Base-by-base conservation (phyloP, 2,329 filamentous ascomycete species). In the Talaromyces sp. region DNA sequence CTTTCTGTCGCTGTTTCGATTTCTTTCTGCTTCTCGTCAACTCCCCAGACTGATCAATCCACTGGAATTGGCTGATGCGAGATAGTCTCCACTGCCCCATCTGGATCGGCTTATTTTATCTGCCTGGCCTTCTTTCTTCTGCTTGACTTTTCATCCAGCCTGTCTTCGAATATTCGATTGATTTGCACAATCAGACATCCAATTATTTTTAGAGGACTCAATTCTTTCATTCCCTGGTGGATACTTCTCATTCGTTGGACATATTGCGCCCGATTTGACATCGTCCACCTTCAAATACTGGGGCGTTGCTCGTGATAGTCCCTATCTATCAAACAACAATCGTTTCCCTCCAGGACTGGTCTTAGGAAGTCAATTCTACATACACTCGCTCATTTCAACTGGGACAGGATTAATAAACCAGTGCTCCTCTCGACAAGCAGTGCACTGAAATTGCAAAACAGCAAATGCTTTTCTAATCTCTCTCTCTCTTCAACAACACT, bases 171-270 rank as follows among this genome's bases (percentile, higher is more conserved):
- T 5, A 31, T 48, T 43, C 25, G 21, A 19, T 35, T 35, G 33
- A 19, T 5, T 35, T 48, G 25, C 25, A 28, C 28, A 6, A 33
- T 28, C 45, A 33, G 28, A 35, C n/a, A 48, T 48, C 6, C n/a
- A 19, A 19, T 33, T 48, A 21, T 33, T 48, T 35, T 33, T 46
- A 46, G 28, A 48, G 19, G 45, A 13, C 28, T 35, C 50, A 22
- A 28, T 62, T 60, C 53, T 55, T 62, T 58, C 48, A 50, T 50
- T 62, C 61, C 60, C 61, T 62, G 61, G 59, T 56, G 21, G 56
- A 63, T 51, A 53, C 53, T 53, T 50, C 62, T 60, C 59, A 61
- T 59, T 57, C 65, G 54, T 60, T 62, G 61, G 60, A 61, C 46
- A 60, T 62, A 50, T 46, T 17, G 2, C 28, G 15, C 35, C 25